Evolutionary conservation across 345 rosid species (phyloP), one percentile per base, ranked within the genome.

Genomic region (Arabis hirsuta): DNA sequence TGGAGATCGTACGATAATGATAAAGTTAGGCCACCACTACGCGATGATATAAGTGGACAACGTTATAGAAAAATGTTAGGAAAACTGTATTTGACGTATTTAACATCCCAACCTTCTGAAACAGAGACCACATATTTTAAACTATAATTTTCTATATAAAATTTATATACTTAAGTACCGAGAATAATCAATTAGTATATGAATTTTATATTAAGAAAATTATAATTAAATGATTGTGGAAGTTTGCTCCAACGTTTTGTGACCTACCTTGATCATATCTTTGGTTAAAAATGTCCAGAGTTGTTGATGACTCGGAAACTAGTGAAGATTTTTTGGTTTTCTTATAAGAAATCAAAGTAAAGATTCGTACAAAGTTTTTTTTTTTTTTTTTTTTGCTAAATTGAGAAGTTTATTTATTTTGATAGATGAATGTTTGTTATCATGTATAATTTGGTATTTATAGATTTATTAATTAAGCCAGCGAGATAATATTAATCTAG

Each of bases 1-100:
- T n/a, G 24, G 78, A 31, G 62, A 67, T 61, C 9, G 50, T 67
- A 75, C 69, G 26, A 54, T 61, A 14, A 8, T 12, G 79, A 75
- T 68, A 68, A 36, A 61, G 79, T 75, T 75, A 75, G 74, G 79
- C 64, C 79, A 75, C 58, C 79, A 68, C 73, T 75, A 41, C 9
- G 9, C 36, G 54, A 74, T 20, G 72, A 75, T 68, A 24, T 62
- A 27, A 75, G 69, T 68, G 79, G 79, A 61, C 74, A 6, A 74
- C 8, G n/a, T 12, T 42, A 6, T 44, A 53, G 24, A 74, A 75
- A 67, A 67, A 12, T 59, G 19, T 42, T 50, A 2, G 0, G 8
- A 22, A 2, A 24, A 12, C 34, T 29, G 45, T 29, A 55, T 2
- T 38, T 74, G 36, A 67, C 48, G 67, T 74, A 19, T 34, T 5